phyloP scores from a whole-genome alignment of 768 basidiomycete genomes.

The Collybia sp. region DNA sequence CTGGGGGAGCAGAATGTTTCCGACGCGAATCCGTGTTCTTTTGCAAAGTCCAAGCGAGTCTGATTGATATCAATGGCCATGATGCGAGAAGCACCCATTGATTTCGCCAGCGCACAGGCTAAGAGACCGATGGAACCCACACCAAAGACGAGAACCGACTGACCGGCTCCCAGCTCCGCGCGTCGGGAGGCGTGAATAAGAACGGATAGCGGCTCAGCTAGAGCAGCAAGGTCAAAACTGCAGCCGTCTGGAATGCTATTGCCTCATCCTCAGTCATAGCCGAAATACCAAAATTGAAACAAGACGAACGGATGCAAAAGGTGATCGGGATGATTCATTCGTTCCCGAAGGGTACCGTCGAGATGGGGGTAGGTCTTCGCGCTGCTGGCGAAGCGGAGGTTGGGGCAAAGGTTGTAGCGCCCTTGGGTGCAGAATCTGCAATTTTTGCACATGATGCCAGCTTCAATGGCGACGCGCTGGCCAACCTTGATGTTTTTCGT shows the following conservation, averaged over 20 bases:
- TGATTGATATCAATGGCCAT: conserved; percentile 85
- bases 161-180: conserved; percentile 39
- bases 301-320: conserved; percentile 80
- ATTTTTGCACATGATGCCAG: conserved; percentile 81
- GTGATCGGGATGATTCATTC: conserved; percentile 85
- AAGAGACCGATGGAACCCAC: conserved; percentile 93
- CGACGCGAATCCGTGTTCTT: conserved; percentile 69
- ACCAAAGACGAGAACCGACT: conserved; percentile 84
- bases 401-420: conserved; percentile 90
- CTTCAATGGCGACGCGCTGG: conserved; percentile 91
- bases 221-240: conserved; percentile 76
- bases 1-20: conserved; percentile 62
- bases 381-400: conserved; percentile 84
- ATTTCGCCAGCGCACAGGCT: conserved; percentile 74
- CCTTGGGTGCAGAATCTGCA: conserved; percentile 69
- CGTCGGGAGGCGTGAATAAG: conserved; percentile 62
- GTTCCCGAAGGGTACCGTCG: conserved; percentile 85
- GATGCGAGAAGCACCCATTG: conserved; percentile 65
- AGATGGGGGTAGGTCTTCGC: conserved; percentile 91
- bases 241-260: conserved; percentile 69
- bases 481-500: conserved; percentile 63
- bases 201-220: conserved; percentile 94
- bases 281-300: conserved; percentile 4
- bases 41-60: conserved; percentile 75
- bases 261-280: conserved; percentile 1